Conservation (phyloP, 805 yeast genomes). For the Suhomyces prunicola region DNA sequence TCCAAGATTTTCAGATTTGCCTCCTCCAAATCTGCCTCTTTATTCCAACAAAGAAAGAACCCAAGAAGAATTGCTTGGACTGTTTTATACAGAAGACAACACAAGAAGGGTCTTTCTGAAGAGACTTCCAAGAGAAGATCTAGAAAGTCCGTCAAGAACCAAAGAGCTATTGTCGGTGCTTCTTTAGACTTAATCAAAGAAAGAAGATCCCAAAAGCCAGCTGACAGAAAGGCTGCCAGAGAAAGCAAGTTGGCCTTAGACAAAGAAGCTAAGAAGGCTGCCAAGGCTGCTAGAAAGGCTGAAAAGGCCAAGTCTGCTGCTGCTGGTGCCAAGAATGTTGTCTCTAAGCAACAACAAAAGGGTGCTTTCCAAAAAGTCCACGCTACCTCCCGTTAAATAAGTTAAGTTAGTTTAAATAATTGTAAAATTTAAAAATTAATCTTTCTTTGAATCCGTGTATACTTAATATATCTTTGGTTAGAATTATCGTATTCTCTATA, state of each 20-base stretch:
- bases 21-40: slow-evolving; percentile 94
- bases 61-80: slow-evolving; percentile 99
- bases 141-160: slow-evolving; percentile 96
- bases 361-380: slow-evolving; percentile 97
- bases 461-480: slow-evolving; percentile 9
- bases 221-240: slow-evolving; percentile 97
- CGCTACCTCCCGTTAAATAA: slow-evolving; percentile 89
- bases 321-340: slow-evolving; percentile 62
- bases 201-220: slow-evolving; percentile 94
- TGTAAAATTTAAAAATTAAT: slow-evolving; percentile 6
- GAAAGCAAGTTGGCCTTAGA: slow-evolving; percentile 80
- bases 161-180: slow-evolving; percentile 99
- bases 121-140: slow-evolving; percentile 96
- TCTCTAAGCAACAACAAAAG: slow-evolving; percentile 95
- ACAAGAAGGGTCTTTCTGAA: slow-evolving; percentile 99
- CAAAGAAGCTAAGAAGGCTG: slow-evolving; percentile 86
- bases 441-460: slow-evolving; percentile 12
- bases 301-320: slow-evolving; percentile 82
- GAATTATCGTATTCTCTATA: not conserved
- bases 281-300: slow-evolving; percentile 93
- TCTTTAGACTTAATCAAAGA: slow-evolving; percentile 97
- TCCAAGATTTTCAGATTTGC: slow-evolving; percentile 99
- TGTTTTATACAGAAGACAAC: slow-evolving; percentile 98
- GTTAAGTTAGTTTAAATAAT: slow-evolving; percentile 8
- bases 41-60: slow-evolving; percentile 99